Evolutionary conservation across 257 asterid species (phyloP), one percentile per base, ranked within the genome.

Genomic region (Marsdenia floribunda): DNA sequence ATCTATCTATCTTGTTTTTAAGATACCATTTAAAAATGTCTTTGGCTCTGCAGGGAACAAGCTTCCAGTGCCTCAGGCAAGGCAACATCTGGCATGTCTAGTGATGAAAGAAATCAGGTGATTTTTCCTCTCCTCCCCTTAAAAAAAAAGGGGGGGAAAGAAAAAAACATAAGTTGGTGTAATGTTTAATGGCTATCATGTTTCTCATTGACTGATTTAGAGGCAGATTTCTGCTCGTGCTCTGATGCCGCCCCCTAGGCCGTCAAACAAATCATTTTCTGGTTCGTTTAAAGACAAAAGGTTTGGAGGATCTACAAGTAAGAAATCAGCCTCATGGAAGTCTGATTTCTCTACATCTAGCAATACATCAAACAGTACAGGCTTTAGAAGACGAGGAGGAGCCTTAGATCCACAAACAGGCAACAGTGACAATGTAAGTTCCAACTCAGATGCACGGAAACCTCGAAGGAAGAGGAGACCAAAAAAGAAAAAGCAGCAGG

Each of bases 201-300:
- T 22, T 40, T 68, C 38, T 49, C 50, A 72, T 68, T 68, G 53
- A 40, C 77, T 76, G 49, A 19, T 79, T 70, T 84, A 93, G 98
- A 89, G 80, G 79, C 93, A 87, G 79, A 82, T 88, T 72, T 88
- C 97, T 67, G 97, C 97, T 73, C 97, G 97, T 77, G 92, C 88
- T 78, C 84, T 89, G 55, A 92, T 95, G 99, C 99, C 97, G 19
- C 98, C 98, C 53, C 97, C 98, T 47, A 89, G 96, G 76, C 93
- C 97, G 79, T 89, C 96, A 13, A 76, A 82, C 58, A 91, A 87
- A 74, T 80, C 85, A 68, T 75, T 84, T 52, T 63, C 87, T 58
- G 80, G 73, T 70, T 70, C 91, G 6, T 49, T 61, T 40, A 83
- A 77, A 47, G 79, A 81, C 60, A 87, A 85, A 81, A 85, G 86